These are phyloP conservation scores for Chlorophyllum brunneum DNA, from an alignment of 768 basidiomycete species.

Conservation along the genomic window DNA sequence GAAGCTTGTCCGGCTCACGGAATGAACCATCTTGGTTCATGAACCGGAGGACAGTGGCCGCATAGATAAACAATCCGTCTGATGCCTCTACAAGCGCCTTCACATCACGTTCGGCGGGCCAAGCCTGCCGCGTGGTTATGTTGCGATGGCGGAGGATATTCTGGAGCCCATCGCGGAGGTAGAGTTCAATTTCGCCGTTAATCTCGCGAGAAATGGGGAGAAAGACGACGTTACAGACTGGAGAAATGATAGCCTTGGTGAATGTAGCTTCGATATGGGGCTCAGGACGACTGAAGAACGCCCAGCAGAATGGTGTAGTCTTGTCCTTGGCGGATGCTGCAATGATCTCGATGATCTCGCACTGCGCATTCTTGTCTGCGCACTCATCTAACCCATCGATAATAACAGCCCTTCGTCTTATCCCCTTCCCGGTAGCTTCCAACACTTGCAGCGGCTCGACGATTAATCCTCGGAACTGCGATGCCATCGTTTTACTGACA, in stretches of 20 bases:
- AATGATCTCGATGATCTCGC: not conserved
- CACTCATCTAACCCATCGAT: constrained; percentile 5
- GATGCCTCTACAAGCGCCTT: constrained; percentile 17
- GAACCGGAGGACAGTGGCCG: constrained; percentile 23
- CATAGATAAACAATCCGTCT: constrained; percentile 23
- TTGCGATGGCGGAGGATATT: not conserved
- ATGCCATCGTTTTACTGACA: not conserved
- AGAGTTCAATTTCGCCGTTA: constrained; percentile 5
- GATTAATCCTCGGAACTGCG: not conserved
- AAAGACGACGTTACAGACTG: not conserved
- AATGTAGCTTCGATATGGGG: constrained; percentile 2
- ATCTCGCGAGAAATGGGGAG: not conserved
- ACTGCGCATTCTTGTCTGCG: not conserved
- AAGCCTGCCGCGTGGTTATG: not conserved
- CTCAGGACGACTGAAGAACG: constrained; percentile 2
- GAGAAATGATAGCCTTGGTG: not conserved
- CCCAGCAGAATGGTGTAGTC: not conserved
- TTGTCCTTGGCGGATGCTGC: not conserved
- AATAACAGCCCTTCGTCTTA: not conserved
- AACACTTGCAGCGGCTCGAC: not conserved
- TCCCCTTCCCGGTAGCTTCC: not conserved
- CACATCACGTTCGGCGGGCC: constrained; percentile 13
- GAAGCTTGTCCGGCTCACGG: too few species aligned
- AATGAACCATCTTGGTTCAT: constrained; percentile 12
- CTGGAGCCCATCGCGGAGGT: constrained; percentile 2